Evolutionary conservation across 2,329 filamentous ascomycete genomes (phyloP).

Genomic region (Fusarium sp.): DNA sequence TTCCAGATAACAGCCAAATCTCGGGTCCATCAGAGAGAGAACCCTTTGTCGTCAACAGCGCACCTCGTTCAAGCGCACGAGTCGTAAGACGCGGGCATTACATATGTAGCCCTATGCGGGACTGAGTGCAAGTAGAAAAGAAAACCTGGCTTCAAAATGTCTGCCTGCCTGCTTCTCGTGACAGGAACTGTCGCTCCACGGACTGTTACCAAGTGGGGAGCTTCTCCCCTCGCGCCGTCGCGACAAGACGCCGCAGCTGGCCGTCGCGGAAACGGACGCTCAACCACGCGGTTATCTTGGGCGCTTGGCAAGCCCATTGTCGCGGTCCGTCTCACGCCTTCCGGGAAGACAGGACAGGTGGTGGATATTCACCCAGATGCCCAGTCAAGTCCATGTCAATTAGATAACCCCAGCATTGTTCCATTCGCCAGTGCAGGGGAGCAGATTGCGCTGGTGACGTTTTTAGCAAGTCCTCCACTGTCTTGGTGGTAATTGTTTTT

Average conservation of each 20-base stretch:
- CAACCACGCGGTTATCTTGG: neutral
- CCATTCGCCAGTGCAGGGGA: neutral
- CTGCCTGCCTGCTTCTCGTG: neutral
- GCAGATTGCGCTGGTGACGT: neutral
- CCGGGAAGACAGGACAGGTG: neutral
- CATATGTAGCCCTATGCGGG: neutral
- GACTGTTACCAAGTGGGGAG: constrained; percentile 14
- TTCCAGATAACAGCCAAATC: neutral
- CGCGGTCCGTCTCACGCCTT: neutral
- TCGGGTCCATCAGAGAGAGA: neutral
- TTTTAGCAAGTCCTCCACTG: neutral
- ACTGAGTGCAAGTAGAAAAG: constrained; percentile 2
- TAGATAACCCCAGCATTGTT: constrained; percentile 6
- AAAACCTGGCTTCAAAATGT: constrained; percentile 1
- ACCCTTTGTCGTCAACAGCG: neutral
- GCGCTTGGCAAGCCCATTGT: neutral
- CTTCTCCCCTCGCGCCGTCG: neutral
- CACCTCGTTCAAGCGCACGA: neutral
- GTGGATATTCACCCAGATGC: neutral
- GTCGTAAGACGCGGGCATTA: constrained; percentile 1
- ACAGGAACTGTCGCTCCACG: constrained; percentile 1
- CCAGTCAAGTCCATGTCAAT: constrained; percentile 3
- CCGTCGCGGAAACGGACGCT: constrained; percentile 1
- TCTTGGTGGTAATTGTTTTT: constrained; percentile 3
- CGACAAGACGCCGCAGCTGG: neutral